Evolutionary conservation across 352 stramenopile species (phyloP), one percentile per base, ranked within the genome.

Genomic region (Globisporangium parvum): DNA sequence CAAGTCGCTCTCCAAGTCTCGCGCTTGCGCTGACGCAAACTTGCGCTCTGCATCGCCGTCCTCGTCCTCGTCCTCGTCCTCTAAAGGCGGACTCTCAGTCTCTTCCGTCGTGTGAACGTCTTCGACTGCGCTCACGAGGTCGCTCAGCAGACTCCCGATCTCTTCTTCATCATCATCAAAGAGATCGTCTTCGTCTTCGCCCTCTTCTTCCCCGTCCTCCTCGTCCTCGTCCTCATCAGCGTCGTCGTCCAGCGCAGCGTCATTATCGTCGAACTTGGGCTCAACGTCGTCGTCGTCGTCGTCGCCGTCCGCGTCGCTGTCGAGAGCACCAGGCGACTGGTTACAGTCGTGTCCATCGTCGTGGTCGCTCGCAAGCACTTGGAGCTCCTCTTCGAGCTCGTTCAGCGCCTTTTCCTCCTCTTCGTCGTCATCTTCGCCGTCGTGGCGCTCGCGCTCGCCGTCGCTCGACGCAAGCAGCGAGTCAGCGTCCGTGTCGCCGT

Each of bases 91-190:
- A 42, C 67, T 53, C 46, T 64, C 44, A 8, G 1, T 21, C 14
- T 14, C 39, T 20, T 18, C 39, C 10, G 39, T n/a, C 11, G 2
- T n/a, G 39, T 44, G 14, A 9, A 17, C 20, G 6, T 59, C 28
- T 37, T 59, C 53, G 4, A 59, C 28, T 4, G 45, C 45, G 17
- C 64, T 54, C 37, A 64, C 57, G 53, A 64, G 61, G 23, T 67
- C 69, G 48, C 70, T 62, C 4, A 61, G 55, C 49, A 63, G 20
- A 9, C 68, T 55, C 42, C 62, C 62, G 57, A 66, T 70, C 59
- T 68, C 69, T 57, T 48, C 15, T 5, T 76, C 67, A 23, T 52
- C 42, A 18, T 40, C 3, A 4, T 53, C 24, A 15, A 67, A 26
- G 20, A 63, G 37, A 11, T 37, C 51, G 0, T 63, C 51, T 4